These are phyloP conservation scores for Diaporthe vaccinii DNA, from an alignment of 2,329 filamentous ascomycete species.

Conservation along the genomic window DNA sequence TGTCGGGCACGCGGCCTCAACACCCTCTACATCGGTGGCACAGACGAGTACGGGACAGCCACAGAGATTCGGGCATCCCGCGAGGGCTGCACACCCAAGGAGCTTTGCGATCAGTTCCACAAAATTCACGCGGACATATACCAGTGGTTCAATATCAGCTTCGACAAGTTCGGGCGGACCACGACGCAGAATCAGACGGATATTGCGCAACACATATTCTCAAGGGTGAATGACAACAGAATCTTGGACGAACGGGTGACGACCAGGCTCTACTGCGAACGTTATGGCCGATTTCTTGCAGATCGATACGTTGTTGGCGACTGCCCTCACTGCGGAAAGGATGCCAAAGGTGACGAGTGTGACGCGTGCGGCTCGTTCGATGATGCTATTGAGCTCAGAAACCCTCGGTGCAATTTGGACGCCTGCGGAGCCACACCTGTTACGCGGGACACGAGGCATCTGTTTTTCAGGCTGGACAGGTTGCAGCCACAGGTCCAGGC, in stretches of 20 bases:
- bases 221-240: slow-evolving; percentile 76
- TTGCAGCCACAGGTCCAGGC: slow-evolving; percentile 74
- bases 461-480: slow-evolving; percentile 78
- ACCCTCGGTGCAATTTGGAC: slow-evolving; percentile 80
- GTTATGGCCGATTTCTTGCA: slow-evolving; percentile 70
- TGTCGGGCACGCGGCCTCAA: slow-evolving; percentile 64
- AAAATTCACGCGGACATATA: slow-evolving; percentile 80
- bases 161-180: slow-evolving; percentile 82
- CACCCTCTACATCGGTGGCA: slow-evolving; percentile 79
- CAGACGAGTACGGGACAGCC: slow-evolving; percentile 83
- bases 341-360: slow-evolving; percentile 71
- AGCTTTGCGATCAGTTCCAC: slow-evolving; percentile 82
- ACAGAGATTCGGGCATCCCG: slow-evolving; percentile 84
- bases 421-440: slow-evolving; percentile 70
- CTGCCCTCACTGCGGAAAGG: slow-evolving; percentile 71
- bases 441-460: slow-evolving; percentile 76
- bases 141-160: slow-evolving; percentile 82
- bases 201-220: slow-evolving; percentile 81
- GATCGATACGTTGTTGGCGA: slow-evolving; percentile 77
- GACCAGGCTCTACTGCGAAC: slow-evolving; percentile 79
- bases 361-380: slow-evolving; percentile 70
- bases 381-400: slow-evolving; percentile 70
- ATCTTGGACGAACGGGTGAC: slow-evolving; percentile 77
- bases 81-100: slow-evolving; percentile 75
- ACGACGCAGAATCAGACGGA: slow-evolving; percentile 79